phyloP scores from a whole-genome alignment of 345 rosid species.

The Eucalyptus leucophloia region DNA sequence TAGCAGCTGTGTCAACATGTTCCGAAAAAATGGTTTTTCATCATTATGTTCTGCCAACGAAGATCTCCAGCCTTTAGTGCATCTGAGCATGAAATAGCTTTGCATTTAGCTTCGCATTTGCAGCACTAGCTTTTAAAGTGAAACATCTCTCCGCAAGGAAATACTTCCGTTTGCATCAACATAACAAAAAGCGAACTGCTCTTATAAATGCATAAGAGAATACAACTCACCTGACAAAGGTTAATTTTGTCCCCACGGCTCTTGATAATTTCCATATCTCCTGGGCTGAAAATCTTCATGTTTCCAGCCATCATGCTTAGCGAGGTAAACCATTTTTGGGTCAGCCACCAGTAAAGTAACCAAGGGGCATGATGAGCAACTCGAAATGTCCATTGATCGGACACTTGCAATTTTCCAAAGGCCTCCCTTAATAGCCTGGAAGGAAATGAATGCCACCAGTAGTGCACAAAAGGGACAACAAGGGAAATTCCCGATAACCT shows the following conservation, averaged over 20 bases:
- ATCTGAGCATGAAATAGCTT: neutral
- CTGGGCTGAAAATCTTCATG: constrained; percentile 16
- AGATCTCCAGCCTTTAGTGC: neutral
- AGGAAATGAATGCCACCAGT: constrained; percentile 84
- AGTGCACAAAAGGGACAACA: constrained; percentile 69
- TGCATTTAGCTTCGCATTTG: neutral
- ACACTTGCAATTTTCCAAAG: constrained; percentile 13
- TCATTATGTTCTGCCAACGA: neutral
- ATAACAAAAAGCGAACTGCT: neutral
- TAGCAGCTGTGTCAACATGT: neutral
- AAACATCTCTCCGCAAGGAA: neutral
- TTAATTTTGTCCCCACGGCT: constrained; percentile 20
- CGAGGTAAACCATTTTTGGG: constrained; percentile 66
- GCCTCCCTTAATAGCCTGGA: constrained; percentile 16
- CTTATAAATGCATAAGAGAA: neutral
- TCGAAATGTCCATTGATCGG: constrained; percentile 47
- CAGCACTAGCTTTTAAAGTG: neutral
- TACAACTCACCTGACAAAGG: constrained; percentile 29
- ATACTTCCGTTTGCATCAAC: neutral
- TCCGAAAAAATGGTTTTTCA: neutral
- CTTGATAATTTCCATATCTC: constrained; percentile 28
- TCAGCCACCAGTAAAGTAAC: constrained; percentile 83
- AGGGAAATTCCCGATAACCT: constrained; percentile 62
- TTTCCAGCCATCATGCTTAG: constrained; percentile 34
- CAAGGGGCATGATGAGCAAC: constrained; percentile 66